A percentile compares a stretch with the other conserved stretches of the same genome.
These are phyloP conservation scores for Isabelozyma rhagii DNA, from an alignment of 805 yeast species.

Conservation along the genomic window DNA sequence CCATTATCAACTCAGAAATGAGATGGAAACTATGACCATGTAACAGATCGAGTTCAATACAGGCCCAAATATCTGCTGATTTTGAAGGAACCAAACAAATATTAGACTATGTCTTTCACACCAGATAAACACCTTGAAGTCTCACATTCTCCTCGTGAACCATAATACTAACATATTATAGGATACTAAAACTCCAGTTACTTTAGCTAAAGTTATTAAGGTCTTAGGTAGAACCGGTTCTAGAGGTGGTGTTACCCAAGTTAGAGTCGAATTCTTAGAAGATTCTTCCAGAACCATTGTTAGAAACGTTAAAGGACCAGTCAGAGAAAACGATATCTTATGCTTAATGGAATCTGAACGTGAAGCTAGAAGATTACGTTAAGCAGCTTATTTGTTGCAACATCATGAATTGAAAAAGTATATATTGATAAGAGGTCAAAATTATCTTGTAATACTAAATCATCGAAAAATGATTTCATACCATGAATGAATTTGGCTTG, in stretches of 20 bases:
- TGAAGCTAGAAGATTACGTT: slow-evolving; percentile 96
- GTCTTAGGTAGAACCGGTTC: slow-evolving; percentile 99
- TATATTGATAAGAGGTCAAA: neutral
- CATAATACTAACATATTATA: slow-evolving; percentile 11
- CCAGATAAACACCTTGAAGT: neutral
- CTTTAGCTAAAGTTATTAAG: slow-evolving; percentile 99
- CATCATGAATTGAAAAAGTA: neutral
- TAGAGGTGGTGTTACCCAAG: slow-evolving; percentile 85
- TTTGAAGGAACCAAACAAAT: neutral
- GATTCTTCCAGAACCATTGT: slow-evolving; percentile 47
- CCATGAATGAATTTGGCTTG: neutral
- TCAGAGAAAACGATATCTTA: slow-evolving; percentile 80
- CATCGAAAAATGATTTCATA: neutral
- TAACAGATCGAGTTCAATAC: neutral
- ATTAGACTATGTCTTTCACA: neutral
- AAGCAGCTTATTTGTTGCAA: slow-evolving; percentile 21
- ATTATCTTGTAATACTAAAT: neutral
- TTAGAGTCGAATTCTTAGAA: slow-evolving; percentile 48
- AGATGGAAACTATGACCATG: neutral
- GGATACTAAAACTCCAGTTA: slow-evolving; percentile 85
- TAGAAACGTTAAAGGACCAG: slow-evolving; percentile 51
- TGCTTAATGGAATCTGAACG: slow-evolving; percentile 99
- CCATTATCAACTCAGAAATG: neutral
- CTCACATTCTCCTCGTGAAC: neutral
- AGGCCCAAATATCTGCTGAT: neutral